Conservation (phyloP, 2,329 filamentous ascomycete genomes). For the Exophiala dermatitidis region DNA sequence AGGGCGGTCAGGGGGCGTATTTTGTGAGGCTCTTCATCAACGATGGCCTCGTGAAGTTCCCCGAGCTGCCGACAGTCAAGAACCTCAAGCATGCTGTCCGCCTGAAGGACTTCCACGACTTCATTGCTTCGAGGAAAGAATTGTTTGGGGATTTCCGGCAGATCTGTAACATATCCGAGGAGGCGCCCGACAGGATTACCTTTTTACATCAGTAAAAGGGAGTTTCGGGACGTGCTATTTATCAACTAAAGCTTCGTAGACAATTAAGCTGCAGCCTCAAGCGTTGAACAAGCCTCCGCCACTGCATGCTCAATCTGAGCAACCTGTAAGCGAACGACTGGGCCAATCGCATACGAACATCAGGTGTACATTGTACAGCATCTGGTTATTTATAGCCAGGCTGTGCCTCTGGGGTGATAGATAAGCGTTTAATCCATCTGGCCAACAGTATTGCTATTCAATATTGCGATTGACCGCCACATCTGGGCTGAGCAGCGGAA, state of each 20-base stretch:
- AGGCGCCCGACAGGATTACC: constrained; percentile 38
- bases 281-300: too few relatives aligned
- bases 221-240: too few relatives aligned
- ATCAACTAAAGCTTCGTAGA: not conserved
- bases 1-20: constrained; percentile 1
- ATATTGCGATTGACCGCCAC: not conserved
- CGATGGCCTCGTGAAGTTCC: constrained; percentile 47
- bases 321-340: too few relatives aligned
- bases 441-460: too few relatives aligned
- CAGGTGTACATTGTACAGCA: not conserved
- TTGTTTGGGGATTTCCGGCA: constrained; percentile 44
- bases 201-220: constrained; percentile 43
- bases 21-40: constrained; percentile 52
- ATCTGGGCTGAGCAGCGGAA: too few relatives aligned
- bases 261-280: not conserved
- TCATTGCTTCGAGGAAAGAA: constrained; percentile 36
- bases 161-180: constrained; percentile 41
- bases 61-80: constrained; percentile 2
- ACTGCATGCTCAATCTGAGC: too few relatives aligned
- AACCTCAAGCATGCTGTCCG: constrained; percentile 38
- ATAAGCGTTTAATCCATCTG: not conserved
- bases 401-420: not conserved
- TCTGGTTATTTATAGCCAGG: not conserved
- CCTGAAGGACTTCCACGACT: constrained; percentile 38
- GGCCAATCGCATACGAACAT: too few relatives aligned